Base-by-base conservation (phyloP, 1,139 yeast species). In the Kluyveromyces sp. region DNA sequence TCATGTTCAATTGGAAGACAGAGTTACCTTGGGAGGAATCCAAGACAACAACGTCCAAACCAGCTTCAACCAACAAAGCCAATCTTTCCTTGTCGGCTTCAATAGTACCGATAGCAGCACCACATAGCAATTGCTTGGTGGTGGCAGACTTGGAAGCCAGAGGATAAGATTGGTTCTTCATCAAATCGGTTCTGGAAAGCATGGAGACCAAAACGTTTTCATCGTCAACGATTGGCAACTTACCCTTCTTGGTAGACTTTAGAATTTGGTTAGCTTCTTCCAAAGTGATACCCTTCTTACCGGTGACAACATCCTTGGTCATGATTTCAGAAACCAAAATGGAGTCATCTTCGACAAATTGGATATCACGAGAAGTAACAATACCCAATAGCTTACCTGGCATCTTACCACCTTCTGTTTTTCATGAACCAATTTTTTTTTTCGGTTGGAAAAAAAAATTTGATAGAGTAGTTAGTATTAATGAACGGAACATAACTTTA, bases 1-100 rank as follows among this genome's bases (percentile, higher is more conserved):
- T 77, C 95, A 92, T 86, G 59, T 92, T 81, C 63, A 90, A 70
- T 76, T 92, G 98, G 86, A 84, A 92, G 58, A 85, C 64, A 46
- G 98, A 92, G 74, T 95, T 86, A 70, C 99, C 99, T 74, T 92
- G 96, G 52, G 97, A 88, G 36, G 97, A 92, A 72, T 94, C 99
- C 55, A 94, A 64, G 50, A 92, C 83, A 53, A 92, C 97, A 57
- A 94, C 96, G 68, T 92, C 99, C 66, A 94, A 80, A 62, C 99
- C 99, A 50, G 97, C 98, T 47, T 81, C 95, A 52, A 85, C 97
- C 64, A 92, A 79, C 73, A 83, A 78, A 52, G 68, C 68, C 63
- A 92, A 78, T 74, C 99, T 88, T 61, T 77, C 83, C 65, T 78
- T 85, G 72, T 92, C 98, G 60, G 88, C 83, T 42, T 79, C 84